Evolutionary conservation across 768 basidiomycete species (phyloP).

Genomic region (Auricularia sp.): DNA sequence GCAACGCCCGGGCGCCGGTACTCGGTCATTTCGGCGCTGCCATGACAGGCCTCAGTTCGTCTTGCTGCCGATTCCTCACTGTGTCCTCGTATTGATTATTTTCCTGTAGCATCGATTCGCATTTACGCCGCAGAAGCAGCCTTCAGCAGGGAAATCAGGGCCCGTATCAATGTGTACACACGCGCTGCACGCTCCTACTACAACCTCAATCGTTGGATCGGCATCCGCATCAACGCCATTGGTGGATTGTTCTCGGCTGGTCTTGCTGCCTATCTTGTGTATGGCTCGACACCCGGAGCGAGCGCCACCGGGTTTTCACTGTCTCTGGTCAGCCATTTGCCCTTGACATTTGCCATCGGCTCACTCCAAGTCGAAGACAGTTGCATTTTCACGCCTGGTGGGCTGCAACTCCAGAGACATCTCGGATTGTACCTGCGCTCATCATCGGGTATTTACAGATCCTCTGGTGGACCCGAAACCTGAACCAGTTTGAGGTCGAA

Average conservation of each 20-base stretch:
- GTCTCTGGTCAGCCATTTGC: background rate
- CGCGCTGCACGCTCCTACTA: constrained; percentile 12
- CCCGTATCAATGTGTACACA: constrained; percentile 19
- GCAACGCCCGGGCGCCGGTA: constrained; percentile 23
- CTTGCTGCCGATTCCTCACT: constrained; percentile 2
- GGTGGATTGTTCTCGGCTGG: constrained; percentile 24
- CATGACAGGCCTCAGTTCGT: constrained; percentile 18
- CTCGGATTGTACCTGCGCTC: no score
- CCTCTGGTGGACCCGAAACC: background rate
- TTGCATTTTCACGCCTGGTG: background rate
- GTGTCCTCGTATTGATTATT: constrained; percentile 3
- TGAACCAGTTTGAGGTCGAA: background rate
- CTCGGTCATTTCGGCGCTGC: constrained; percentile 27
- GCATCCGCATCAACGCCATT: constrained; percentile 25
- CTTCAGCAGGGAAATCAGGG: constrained; percentile 17
- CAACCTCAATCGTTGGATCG: constrained; percentile 12
- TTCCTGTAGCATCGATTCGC: constrained; percentile 19
- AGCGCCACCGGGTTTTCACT: background rate
- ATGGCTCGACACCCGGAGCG: constrained; percentile 5
- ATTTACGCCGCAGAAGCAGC: constrained; percentile 24
- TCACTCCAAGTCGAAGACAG: background rate
- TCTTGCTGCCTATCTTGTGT: constrained; percentile 26
- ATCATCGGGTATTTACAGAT: background rate
- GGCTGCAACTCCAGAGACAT: background rate
- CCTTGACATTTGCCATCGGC: no score